Conservation (phyloP, 2,329 filamentous ascomycete species). For the Penicillium sp. region DNA sequence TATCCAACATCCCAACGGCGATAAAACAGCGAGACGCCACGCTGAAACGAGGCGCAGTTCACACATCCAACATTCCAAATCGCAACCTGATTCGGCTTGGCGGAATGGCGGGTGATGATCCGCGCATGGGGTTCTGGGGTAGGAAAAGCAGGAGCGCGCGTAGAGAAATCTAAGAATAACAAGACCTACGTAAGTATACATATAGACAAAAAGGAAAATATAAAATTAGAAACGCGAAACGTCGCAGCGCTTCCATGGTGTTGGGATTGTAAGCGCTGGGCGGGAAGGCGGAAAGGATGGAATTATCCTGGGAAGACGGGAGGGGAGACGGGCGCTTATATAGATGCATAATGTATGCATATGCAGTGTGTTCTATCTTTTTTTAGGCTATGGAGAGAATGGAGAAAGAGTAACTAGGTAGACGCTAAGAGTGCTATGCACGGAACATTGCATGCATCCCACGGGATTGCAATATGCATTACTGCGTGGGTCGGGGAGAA, state of each 20-base stretch:
- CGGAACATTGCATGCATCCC: conserved; percentile 20
- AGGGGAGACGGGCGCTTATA: conserved; percentile 22
- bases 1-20: not conserved
- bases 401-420: not conserved
- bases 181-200: no score
- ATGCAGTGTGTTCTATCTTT: conserved; percentile 6
- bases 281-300: conserved; percentile 1
- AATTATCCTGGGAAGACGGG: not conserved
- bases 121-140: not conserved
- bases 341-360: conserved; percentile 12
- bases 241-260: conserved; percentile 3
- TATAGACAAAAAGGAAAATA: no score
- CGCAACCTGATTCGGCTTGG: not conserved
- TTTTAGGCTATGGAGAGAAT: conserved; percentile 8
- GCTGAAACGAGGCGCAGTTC: not conserved
- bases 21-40: not conserved
- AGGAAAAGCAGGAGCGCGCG: not conserved
- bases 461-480: not conserved
- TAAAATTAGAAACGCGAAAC: not conserved
- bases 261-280: conserved; percentile 19
- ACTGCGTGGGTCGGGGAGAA: conserved; percentile 1
- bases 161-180: conserved; percentile 3
- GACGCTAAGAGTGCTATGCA: not conserved
- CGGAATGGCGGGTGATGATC: not conserved
- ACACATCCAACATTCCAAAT: not conserved